Percentiles rank a stretch among this genome's conserved stretches.
These are phyloP conservation scores for Magnolia changhungtana DNA, from an alignment of 164 flowering plant species.

Conservation along the genomic window DNA sequence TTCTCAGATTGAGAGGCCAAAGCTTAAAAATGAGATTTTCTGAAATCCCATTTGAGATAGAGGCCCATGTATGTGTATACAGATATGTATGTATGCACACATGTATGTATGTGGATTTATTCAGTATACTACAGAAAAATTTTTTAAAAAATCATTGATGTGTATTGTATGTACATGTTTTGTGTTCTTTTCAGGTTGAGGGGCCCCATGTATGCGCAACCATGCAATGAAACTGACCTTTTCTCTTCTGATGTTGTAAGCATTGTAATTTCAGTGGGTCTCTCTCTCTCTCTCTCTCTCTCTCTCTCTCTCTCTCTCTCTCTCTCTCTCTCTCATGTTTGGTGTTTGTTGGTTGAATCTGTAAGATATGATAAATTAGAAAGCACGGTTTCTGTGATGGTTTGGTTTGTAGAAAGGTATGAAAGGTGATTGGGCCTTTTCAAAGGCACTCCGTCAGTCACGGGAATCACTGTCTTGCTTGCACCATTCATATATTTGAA, in stretches of 20 bases:
- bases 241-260: not conserved
- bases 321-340: not conserved
- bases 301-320: not conserved
- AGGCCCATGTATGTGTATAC: not conserved
- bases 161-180: not conserved
- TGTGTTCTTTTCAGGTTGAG: conserved; percentile 6
- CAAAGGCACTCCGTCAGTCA: not conserved
- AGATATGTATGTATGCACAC: not conserved
- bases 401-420: not conserved
- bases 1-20: not conserved
- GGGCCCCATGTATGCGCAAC: conserved; percentile 10
- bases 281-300: not conserved
- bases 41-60: not conserved
- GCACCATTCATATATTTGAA: not conserved
- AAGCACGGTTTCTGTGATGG: not conserved
- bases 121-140: not conserved
- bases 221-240: not conserved
- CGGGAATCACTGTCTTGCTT: not conserved
- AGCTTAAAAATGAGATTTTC: not conserved
- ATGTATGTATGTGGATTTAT: not conserved
- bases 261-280: not conserved
- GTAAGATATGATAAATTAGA: not conserved
- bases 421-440: not conserved
- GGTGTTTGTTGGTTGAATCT: not conserved
- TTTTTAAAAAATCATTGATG: not conserved